Evolutionary conservation across 2,329 filamentous ascomycete genomes (phyloP), one percentile per base, ranked within the genome.

Genomic region (Colletotrichum aenigma): DNA sequence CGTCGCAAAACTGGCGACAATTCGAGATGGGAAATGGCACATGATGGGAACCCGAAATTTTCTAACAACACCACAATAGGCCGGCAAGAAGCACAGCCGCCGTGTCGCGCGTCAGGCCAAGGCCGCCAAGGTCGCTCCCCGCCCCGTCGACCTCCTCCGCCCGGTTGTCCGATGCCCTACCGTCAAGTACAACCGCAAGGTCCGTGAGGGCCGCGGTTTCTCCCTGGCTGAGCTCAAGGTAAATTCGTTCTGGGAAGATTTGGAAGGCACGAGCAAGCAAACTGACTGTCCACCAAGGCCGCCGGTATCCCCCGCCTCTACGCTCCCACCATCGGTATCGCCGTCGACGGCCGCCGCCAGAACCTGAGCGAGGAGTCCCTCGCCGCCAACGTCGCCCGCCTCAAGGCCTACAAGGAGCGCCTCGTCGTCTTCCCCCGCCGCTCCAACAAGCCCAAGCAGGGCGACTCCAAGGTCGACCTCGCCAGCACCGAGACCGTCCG

Each of bases 161-260:
- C 97, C 97, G 81, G 90, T 98, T 88, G 96, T 99, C 83, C 95
- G 96, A 91, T 98, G 96, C 94, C 96, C 97, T 86, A 96, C 95
- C 84, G 89, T 98, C 91, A 98, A 97, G 93, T 98, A 99, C 93
- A 99, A 99, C 95, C 96, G 97, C 87, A 96, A 96, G 87, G 94
- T 97, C 86, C 94, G 97, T 87, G 93, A 95, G 86, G 97, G 97
- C 88, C 96, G 97, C 91, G 97, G 97, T 87, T 99, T 99, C 94
- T 95, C 96, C 83, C 91, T 98, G 82, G 91, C 93, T 90, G 97
- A 99, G 93, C 92, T 99, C 87, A 99, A 99, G 96, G 96, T 98
- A 94, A 80, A 87, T 81, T 70, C 7, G 38, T 21, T 13, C 56
- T 58, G 55, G 26, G n/a, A 30, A 48, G 3, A 1, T 4, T 13